A percentile compares a stretch with the other conserved stretches of the same genome.
phyloP scores from a whole-genome alignment of 2,329 filamentous ascomycete genomes.

The Cladophialophora bantiana region DNA sequence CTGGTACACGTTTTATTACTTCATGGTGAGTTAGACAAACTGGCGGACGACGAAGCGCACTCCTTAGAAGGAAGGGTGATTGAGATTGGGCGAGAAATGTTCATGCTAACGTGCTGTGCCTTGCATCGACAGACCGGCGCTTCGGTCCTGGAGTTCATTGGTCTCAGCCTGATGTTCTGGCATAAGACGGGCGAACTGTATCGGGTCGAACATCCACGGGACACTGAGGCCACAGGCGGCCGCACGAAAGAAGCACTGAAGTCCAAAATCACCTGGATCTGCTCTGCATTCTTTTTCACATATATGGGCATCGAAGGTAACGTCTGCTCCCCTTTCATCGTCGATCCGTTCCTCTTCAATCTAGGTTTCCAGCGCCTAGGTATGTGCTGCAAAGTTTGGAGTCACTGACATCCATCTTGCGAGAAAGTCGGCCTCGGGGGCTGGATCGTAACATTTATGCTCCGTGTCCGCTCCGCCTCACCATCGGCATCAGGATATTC shows the following conservation, averaged over 20 bases:
- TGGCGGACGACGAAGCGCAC: not conserved
- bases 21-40: conserved; percentile 57
- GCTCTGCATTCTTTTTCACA: conserved; percentile 71
- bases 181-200: conserved; percentile 64
- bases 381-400: not conserved
- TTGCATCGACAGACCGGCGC: conserved; percentile 54
- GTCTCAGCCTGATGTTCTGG: conserved; percentile 68
- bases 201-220: conserved; percentile 55
- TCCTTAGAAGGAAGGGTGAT: not conserved
- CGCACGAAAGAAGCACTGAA: conserved; percentile 44
- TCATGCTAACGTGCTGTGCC: not conserved
- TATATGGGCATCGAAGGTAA: conserved; percentile 78
- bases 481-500: conserved; percentile 77
- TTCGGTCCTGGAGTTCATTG: conserved; percentile 62
- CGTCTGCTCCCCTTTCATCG: not conserved
- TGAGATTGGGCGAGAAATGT: not conserved
- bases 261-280: conserved; percentile 69
- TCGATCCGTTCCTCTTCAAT: not conserved
- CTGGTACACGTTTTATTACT: conserved; percentile 77
- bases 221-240: conserved; percentile 45
- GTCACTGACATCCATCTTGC: not conserved
- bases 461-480: conserved; percentile 72
- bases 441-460: conserved; percentile 82
- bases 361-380: not conserved
- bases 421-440: conserved; percentile 60